Percentiles rank a stretch among this genome's conserved stretches.
phyloP scores from a whole-genome alignment of 2,329 filamentous ascomycete species.

The Fusarium bactridioides region DNA sequence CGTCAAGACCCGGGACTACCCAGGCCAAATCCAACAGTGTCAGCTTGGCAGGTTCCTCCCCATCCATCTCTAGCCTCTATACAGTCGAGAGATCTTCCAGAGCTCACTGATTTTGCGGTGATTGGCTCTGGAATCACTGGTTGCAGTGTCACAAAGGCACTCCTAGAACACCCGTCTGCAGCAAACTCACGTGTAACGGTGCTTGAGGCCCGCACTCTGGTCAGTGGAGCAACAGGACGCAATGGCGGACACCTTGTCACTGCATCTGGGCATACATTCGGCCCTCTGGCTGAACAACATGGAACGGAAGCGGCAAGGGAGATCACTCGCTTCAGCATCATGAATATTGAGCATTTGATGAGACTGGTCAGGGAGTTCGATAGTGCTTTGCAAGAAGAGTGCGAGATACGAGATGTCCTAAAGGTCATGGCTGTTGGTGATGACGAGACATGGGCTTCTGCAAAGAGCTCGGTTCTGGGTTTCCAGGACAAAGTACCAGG shows the following conservation, averaged over 20 bases:
- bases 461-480: neutral
- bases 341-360: slow-evolving; percentile 2
- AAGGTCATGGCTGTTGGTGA: slow-evolving; percentile 12
- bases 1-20: slow-evolving; percentile 38
- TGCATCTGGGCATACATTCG: slow-evolving; percentile 36
- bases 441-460: neutral
- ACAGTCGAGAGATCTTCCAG: slow-evolving; percentile 34
- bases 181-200: slow-evolving; percentile 25
- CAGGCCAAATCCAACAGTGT: slow-evolving; percentile 33
- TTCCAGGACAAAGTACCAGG: neutral
- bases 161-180: slow-evolving; percentile 30
- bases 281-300: slow-evolving; percentile 32
- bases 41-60: slow-evolving; percentile 39
- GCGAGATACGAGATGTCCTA: neutral
- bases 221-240: slow-evolving; percentile 44
- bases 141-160: slow-evolving; percentile 37
- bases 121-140: slow-evolving; percentile 46
- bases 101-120: slow-evolving; percentile 35
- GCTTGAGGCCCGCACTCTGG: slow-evolving; percentile 41
- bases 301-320: slow-evolving; percentile 4
- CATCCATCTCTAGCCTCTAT: slow-evolving; percentile 34
- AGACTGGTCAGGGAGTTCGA: neutral
- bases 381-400: neutral
- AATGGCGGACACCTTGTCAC: slow-evolving; percentile 43
- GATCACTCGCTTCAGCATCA: slow-evolving; percentile 23